Conservation (phyloP, 1,284 basidiomycete species). For the Ceratobasidium sp. region DNA sequence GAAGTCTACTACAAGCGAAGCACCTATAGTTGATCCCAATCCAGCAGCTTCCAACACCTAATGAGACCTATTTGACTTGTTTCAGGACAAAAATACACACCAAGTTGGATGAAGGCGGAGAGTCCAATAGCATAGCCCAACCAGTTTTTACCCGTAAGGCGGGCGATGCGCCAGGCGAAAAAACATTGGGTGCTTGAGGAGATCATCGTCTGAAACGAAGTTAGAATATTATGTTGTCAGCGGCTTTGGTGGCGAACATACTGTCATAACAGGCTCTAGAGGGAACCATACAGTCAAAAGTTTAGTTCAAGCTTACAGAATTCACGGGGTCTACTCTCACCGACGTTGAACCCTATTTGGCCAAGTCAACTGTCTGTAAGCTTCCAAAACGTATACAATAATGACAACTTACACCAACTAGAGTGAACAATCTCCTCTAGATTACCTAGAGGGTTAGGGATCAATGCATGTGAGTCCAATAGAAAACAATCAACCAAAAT, state of each 20-base stretch:
- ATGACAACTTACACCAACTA: constrained; percentile 26
- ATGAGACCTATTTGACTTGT: constrained; percentile 9
- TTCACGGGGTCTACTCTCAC: background rate
- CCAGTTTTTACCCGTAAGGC: constrained; percentile 42
- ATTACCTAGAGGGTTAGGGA: background rate
- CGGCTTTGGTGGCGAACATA: background rate
- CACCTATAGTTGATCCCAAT: constrained; percentile 58
- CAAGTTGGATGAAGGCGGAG: constrained; percentile 44
- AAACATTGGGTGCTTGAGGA: constrained; percentile 43
- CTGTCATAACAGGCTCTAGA: constrained; percentile 42
- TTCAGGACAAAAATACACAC: constrained; percentile 3
- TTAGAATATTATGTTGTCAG: background rate
- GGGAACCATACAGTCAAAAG: background rate
- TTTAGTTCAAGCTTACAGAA: background rate
- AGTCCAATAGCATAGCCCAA: constrained; percentile 29
- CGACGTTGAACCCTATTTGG: constrained; percentile 42
- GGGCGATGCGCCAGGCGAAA: constrained; percentile 45
- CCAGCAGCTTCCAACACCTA: constrained; percentile 53
- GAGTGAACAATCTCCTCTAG: constrained; percentile 23
- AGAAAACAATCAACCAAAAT: no score
- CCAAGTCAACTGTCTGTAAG: background rate
- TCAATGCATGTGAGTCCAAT: background rate
- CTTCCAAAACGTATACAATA: background rate
- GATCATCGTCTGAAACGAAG: constrained; percentile 31
- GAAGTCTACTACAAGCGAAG: constrained; percentile 58